phyloP scores from a whole-genome alignment of 352 stramenopile genomes.

The Phytophthora chlamydospora region DNA sequence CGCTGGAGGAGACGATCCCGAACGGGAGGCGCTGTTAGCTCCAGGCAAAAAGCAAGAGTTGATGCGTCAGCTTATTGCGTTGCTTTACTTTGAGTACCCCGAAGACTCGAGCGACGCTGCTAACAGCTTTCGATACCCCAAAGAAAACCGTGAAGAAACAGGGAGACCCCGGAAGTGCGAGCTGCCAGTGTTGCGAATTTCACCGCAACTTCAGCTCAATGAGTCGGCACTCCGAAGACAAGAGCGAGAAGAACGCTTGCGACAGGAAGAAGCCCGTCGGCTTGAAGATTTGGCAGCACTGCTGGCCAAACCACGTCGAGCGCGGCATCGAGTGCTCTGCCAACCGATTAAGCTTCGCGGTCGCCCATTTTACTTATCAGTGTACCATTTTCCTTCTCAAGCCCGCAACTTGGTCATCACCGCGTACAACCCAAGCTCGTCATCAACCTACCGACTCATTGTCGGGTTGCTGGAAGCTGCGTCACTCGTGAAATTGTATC shows the following conservation, averaged over 20 bases:
- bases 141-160: not conserved
- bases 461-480: constrained; percentile 55
- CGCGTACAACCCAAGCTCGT: constrained; percentile 57
- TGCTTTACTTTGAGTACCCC: constrained; percentile 75
- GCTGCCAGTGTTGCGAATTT: constrained; percentile 43
- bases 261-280: constrained; percentile 55
- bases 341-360: constrained; percentile 41
- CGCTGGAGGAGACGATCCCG: constrained; percentile 23
- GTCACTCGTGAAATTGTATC: constrained; percentile 39
- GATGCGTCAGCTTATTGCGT: constrained; percentile 51
- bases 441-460: constrained; percentile 41
- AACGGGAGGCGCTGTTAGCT: constrained; percentile 46
- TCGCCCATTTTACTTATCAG: constrained; percentile 54
- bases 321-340: constrained; percentile 55
- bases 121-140: not conserved
- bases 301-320: constrained; percentile 49
- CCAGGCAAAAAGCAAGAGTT: constrained; percentile 62
- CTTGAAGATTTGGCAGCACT: constrained; percentile 51
- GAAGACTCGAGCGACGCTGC: not conserved
- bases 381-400: constrained; percentile 68
- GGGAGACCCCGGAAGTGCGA: not conserved
- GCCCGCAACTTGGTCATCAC: constrained; percentile 58
- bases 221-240: constrained; percentile 47
- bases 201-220: constrained; percentile 50
- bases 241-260: constrained; percentile 58